Base-by-base conservation (phyloP, 78 protist genomes). In the Dictyostelium intermedium region DNA sequence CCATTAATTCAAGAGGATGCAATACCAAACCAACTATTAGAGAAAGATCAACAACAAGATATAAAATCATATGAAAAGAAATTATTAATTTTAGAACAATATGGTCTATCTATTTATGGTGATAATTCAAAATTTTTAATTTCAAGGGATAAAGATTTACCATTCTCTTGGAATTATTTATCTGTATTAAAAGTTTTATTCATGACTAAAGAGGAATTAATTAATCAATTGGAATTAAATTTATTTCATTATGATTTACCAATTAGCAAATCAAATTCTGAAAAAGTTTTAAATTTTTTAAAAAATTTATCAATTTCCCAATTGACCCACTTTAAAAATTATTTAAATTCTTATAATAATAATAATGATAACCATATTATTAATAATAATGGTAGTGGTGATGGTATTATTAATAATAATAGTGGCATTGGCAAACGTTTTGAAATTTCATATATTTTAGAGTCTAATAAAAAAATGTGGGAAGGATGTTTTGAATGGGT, bases 151-250 rank as follows among this genome's bases (percentile, higher is more conserved):
- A 13, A 34, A 18, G 37, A 34, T 0, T 34, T 47, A 35, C 94
- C 94, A 43, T 78, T 89, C 47, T 61, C 94, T 63, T 89, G 94
- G 94, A 89, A 89, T 47, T 89, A 89, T 47, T 43, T 89, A 23
- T 20, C 94, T 32, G 34, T 50, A 18, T 47, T 89, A 34, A 37
- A 78, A 34, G 94, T 89, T 0, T 39, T 81, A 37, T 69, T 47
- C 1, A 80, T 89, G 94, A 89, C n/a, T 11, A 41, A 78, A 50
- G 9, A 27, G n/a, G 94, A 89, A 43, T 7, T 89, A 6, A 18
- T 69, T 23, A 32, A 39, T 4, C 41, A 78, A 34, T 39, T 63
- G 11, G 86, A 89, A 76, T 13, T 34, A 18, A 78, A 80, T 43
- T 3, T 89, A 41, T 89, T 89, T 27, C 74, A 89, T 35, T 27